Evolutionary conservation across 805 yeast genomes (phyloP).

Genomic region (Yamadazyma paraphyllophila): DNA sequence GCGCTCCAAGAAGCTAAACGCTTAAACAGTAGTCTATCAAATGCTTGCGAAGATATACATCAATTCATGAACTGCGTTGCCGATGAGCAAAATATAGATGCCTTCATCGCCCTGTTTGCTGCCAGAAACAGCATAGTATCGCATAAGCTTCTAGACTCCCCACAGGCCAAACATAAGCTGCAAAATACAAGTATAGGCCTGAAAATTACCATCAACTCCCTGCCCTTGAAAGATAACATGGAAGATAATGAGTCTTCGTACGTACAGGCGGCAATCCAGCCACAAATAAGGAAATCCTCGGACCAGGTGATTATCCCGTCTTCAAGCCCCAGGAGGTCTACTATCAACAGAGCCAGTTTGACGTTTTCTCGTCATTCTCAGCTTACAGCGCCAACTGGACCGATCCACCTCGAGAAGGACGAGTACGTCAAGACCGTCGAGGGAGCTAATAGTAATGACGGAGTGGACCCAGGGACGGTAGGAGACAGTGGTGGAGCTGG

Average conservation of each 20-base stretch:
- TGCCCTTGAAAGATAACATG: background rate
- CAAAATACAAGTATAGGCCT: slow-evolving; percentile 1
- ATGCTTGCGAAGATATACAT: slow-evolving; percentile 39
- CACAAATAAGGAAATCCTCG: background rate
- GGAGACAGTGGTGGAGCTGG: too few relatives aligned
- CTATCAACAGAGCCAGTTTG: slow-evolving; percentile 4
- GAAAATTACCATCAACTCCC: slow-evolving; percentile 1
- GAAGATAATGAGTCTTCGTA: background rate
- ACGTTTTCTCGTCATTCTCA: slow-evolving; percentile 7
- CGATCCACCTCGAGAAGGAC: slow-evolving; percentile 1
- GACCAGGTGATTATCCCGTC: slow-evolving; percentile 4
- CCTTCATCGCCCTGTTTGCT: background rate
- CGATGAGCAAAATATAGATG: slow-evolving; percentile 7
- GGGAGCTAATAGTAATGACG: background rate
- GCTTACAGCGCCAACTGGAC: slow-evolving; percentile 8
- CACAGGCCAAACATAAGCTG: slow-evolving; percentile 8
- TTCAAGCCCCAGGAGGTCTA: slow-evolving; percentile 5
- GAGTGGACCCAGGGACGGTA: too few relatives aligned
- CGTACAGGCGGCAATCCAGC: slow-evolving; percentile 1
- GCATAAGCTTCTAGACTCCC: slow-evolving; percentile 2
- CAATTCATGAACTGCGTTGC: slow-evolving; percentile 39
- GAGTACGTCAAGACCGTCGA: background rate
- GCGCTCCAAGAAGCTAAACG: slow-evolving; percentile 37
- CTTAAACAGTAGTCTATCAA: slow-evolving; percentile 37
- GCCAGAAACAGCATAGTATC: background rate